Base-by-base conservation (phyloP, 192 early-diverging fungal species). In the Backusella circina region DNA sequence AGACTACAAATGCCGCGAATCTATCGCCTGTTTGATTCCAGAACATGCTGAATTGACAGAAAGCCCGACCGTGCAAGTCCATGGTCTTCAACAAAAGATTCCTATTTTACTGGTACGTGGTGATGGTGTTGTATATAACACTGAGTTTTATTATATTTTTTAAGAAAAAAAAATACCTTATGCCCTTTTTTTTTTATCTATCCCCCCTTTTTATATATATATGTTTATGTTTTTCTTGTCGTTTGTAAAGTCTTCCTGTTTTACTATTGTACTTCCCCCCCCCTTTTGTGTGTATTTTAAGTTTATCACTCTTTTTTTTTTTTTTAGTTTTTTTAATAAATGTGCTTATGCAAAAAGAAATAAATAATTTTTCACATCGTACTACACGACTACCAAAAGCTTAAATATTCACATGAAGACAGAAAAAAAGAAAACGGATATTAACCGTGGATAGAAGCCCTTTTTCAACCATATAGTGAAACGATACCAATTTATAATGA, bases 1-100 rank as follows among this genome's bases (percentile, higher is more conserved):
- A 2, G 88, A 89, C 28, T 80, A 81, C 69, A 80, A 85, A 36
- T 85, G 80, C 3, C 72, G 78, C 5, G 83, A 89, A 37, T 71
- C 76, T 4, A 26, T 87, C 18, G 73, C 79, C 9, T 85, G 82
- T 18, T 76, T 77, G 35, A 77, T 89, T 23, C 88, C 88, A 8
- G n/a, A 32, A 31, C 28, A 18, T 12, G 35, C 72, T 18, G 57
- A 66, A 54, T 65, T 82, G 28, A 21, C 68, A 23, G 61, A 77
- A 33, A 64, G 36, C 15, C 70, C 76, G 26, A 36, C 54, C 30
- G 61, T 72, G n/a, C 61, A 66, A 28, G 23, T 41, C 33, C 51
- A 21, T 26, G 67, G 68, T 38, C 74, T 32, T 21, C 67, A 65
- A 33, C 44, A 64, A 15, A 74, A 75, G 47, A 32, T 80, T 18